Base-by-base conservation (phyloP, 2,329 filamentous ascomycete genomes). In the Aspergillus arachidicola region DNA sequence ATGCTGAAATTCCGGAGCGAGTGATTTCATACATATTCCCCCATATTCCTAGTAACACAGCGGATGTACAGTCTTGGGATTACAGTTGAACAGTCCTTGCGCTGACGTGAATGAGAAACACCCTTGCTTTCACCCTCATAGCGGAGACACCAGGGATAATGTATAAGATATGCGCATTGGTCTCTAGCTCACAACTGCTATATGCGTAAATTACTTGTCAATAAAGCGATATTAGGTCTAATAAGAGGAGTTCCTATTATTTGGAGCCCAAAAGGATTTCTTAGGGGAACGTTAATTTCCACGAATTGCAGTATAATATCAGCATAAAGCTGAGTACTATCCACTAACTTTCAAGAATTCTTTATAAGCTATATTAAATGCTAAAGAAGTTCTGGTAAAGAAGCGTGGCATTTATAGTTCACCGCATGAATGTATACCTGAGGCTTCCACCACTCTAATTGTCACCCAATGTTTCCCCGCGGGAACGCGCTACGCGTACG, bases 401-500 rank as follows among this genome's bases (percentile, higher is more conserved):
- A 48, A 26, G 32, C n/a, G 51, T 55, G 32, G 26, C n/a, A 23
- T 23, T 38, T 36, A 54, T 14, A 23, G 30, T 26, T 38, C 30
- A 36, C 34, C 51, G 21, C 51, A 55, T 38, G 51, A 30, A 26
- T 62, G 38, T 57, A 50, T 46, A 55, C 73, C 73, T 75, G 34
- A 76, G 74, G 73, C 72, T 36, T 14, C 63, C 57, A 63, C 58
- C 68, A 57, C 50, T 63, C 54, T 59, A 55, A 59, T 56, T 48
- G 55, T 30, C 45, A 62, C 50, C 59, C 66, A 71, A 71, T 71
- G 64, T 68, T 71, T 74, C 72, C 72, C 72, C 74, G 73, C 73
- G 69, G 66, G 66, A 71, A 73, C 75, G 73, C 76, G 74, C 60
- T 71, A 73, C 75, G 74, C 75, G 75, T 75, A 57, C 62, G 68